A percentile compares a stretch with the other conserved stretches of the same genome.
These are phyloP conservation scores for Chlamydomonas sphaeroides DNA, from an alignment of 139 green algal genomes.

Conservation along the genomic window DNA sequence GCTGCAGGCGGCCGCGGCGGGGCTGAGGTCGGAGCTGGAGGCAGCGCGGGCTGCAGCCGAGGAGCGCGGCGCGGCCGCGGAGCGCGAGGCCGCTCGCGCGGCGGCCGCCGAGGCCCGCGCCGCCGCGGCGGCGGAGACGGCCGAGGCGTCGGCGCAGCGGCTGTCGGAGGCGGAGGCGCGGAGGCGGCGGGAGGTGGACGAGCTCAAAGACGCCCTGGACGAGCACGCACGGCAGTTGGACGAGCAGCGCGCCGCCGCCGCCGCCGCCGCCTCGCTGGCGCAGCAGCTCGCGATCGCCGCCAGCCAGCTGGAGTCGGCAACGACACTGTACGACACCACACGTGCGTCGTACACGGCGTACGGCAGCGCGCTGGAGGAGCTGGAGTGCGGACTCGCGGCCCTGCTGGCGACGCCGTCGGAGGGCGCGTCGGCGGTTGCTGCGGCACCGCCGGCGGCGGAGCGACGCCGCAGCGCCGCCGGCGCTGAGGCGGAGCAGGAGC, in stretches of 20 bases:
- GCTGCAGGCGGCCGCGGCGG: background rate
- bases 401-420: background rate
- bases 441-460: background rate
- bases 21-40: slow-evolving; percentile 2
- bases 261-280: background rate
- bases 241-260: slow-evolving; percentile 2
- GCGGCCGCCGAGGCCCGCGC: background rate
- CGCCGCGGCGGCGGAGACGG: slow-evolving; percentile 8
- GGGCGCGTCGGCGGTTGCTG: background rate
- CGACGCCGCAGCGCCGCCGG: background rate
- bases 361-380: background rate
- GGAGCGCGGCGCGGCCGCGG: background rate
- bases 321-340: background rate
- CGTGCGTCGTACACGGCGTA: background rate
- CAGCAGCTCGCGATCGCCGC: slow-evolving; percentile 2
- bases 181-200: slow-evolving; percentile 34
- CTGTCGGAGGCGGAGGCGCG: background rate
- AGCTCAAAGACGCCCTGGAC: slow-evolving; percentile 60
- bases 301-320: slow-evolving; percentile 10
- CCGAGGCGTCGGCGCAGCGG: background rate
- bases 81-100: background rate
- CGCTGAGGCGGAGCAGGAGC: background rate
- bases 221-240: slow-evolving; percentile 37
- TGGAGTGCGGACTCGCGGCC: background rate
- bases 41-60: background rate